Evolutionary conservation across 805 yeast genomes (phyloP).

Genomic region (Candida cerambycidarum): DNA sequence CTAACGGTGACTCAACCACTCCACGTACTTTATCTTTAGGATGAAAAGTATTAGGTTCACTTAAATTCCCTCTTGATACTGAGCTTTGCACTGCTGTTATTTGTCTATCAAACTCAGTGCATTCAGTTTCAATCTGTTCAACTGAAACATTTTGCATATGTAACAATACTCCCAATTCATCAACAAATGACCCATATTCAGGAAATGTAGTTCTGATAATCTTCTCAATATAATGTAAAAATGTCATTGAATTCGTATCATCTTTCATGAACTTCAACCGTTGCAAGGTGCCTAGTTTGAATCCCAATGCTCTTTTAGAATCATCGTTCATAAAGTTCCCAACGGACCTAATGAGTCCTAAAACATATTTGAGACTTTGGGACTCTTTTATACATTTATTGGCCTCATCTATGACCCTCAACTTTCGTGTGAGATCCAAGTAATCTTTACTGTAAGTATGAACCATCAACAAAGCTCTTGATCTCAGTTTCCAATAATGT

Average conservation of each 20-base stretch:
- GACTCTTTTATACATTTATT: conserved; percentile 65
- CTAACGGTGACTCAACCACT: conserved; percentile 63
- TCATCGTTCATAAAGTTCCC: conserved; percentile 96
- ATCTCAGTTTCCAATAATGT: conserved; percentile 89
- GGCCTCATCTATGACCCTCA: conserved; percentile 73
- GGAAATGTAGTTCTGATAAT: conserved; percentile 84
- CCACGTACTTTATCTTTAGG: conserved; percentile 74
- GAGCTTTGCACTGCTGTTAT: conserved; percentile 73
- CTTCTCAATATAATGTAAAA: conserved; percentile 88
- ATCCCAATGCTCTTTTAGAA: conserved; percentile 91
- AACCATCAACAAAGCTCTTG: conserved; percentile 73
- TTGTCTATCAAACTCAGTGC: conserved; percentile 58
- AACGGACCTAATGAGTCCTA: conserved; percentile 83
- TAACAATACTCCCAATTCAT: conserved; percentile 61
- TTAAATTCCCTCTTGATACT: conserved; percentile 77
- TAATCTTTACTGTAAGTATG: conserved; percentile 79
- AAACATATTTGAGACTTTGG: conserved; percentile 63
- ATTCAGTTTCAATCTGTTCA: conserved; percentile 77
- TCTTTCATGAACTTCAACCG: conserved; percentile 89
- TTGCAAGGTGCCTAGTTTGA: conserved; percentile 85
- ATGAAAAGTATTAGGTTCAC: conserved; percentile 75
- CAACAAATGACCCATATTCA: conserved; percentile 68
- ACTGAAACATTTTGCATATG: conserved; percentile 72
- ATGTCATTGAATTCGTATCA: conserved; percentile 81
- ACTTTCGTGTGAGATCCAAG: conserved; percentile 62